Percentiles rank a stretch among this genome's conserved stretches.
Conservation (phyloP, 495 filamentous ascomycete species). For the Xylaria palmicola region DNA sequence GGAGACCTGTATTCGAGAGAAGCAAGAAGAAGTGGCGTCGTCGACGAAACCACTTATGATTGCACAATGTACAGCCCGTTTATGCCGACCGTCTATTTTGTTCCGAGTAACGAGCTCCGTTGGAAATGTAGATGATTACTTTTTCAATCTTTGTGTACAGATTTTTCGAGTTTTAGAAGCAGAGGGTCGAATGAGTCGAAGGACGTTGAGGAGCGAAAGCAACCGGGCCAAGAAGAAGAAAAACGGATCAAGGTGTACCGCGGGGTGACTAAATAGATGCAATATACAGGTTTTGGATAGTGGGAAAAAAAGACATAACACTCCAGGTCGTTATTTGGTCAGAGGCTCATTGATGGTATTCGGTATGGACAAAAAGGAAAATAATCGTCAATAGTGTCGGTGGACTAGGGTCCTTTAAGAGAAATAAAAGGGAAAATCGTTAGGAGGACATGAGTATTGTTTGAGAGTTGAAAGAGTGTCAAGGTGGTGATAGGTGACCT, state of each 20-base stretch:
- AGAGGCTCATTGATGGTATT: constrained; percentile 66
- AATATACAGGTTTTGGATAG: constrained; percentile 47
- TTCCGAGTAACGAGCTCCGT: constrained; percentile 27
- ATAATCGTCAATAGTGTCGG: constrained; percentile 48
- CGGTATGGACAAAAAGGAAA: constrained; percentile 55
- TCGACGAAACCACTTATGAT: constrained; percentile 26
- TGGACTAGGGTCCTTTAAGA: constrained; percentile 50
- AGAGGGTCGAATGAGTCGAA: constrained; percentile 27
- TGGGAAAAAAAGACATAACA: constrained; percentile 48
- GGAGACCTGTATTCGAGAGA: constrained; percentile 26
- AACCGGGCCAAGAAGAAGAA: constrained; percentile 28
- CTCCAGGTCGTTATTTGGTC: constrained; percentile 59
- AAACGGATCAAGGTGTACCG: constrained; percentile 20
- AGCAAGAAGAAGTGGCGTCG: constrained; percentile 19
- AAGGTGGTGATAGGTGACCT: constrained; percentile 37
- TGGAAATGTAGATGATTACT: constrained; percentile 35
- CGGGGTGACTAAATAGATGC: constrained; percentile 31
- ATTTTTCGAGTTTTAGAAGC: constrained; percentile 33
- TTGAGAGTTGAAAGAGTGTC: constrained; percentile 41
- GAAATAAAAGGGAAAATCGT: constrained; percentile 59
- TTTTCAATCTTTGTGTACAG: constrained; percentile 45
- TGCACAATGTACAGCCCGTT: constrained; percentile 29
- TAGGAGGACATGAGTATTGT: constrained; percentile 67
- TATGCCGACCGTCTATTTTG: constrained; percentile 38
- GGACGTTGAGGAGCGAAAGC: constrained; percentile 21